These are phyloP conservation scores for Sugiyamaella novakii DNA, from an alignment of 1,139 yeast species.

Conservation along the genomic window DNA sequence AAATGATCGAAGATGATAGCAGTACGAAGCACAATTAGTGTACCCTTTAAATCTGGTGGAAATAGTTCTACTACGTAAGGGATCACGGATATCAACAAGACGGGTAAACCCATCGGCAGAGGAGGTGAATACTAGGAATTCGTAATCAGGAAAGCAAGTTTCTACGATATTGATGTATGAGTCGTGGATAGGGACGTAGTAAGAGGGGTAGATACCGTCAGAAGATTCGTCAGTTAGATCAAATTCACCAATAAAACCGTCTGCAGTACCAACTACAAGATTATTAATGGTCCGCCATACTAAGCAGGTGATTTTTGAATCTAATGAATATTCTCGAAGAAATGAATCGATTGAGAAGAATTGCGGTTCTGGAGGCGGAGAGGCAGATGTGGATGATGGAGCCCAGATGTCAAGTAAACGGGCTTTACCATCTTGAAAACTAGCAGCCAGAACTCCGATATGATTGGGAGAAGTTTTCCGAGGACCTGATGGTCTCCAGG, in stretches of 20 bases:
- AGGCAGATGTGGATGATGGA: not conserved
- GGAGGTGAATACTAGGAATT: constrained; percentile 50
- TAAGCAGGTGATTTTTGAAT: constrained; percentile 51
- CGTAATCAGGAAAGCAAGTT: constrained; percentile 47
- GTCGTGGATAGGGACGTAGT: constrained; percentile 50
- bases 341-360: constrained; percentile 40
- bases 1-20: constrained; percentile 46
- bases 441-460: constrained; percentile 53
- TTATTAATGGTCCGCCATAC: constrained; percentile 56
- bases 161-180: constrained; percentile 53
- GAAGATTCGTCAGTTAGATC: constrained; percentile 41
- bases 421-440: constrained; percentile 62
- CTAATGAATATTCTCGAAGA: constrained; percentile 39
- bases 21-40: constrained; percentile 41
- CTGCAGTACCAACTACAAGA: constrained; percentile 62
- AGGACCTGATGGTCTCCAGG: constrained; percentile 34
- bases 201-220: constrained; percentile 50
- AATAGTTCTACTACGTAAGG: constrained; percentile 42
- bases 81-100: constrained; percentile 49
- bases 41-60: constrained; percentile 43
- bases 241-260: constrained; percentile 71
- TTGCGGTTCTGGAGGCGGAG: constrained; percentile 25
- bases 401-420: constrained; percentile 50
- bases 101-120: constrained; percentile 51
- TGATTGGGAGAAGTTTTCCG: constrained; percentile 29